Evolutionary conservation across 805 yeast species (phyloP).

Genomic region (Vanderwaltozyma tropicalis): DNA sequence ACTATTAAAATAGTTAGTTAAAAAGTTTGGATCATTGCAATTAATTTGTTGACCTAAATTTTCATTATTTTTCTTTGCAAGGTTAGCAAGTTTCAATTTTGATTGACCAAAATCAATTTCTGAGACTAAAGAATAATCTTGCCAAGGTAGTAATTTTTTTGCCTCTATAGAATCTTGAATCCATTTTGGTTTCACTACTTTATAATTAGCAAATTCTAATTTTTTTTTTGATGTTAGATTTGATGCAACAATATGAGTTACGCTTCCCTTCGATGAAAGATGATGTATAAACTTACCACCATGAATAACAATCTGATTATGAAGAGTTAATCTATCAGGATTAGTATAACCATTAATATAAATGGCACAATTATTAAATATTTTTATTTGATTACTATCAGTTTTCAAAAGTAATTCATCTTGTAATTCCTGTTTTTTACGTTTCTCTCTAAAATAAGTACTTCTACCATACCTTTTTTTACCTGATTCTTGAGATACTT

Average conservation of each 20-base stretch:
- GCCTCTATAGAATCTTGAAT: constrained; percentile 49
- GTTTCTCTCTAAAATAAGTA: constrained; percentile 19
- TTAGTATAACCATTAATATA: constrained; percentile 84
- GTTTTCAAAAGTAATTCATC: constrained; percentile 16
- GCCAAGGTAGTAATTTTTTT: constrained; percentile 53
- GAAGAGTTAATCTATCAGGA: constrained; percentile 69
- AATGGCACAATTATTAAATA: constrained; percentile 56
- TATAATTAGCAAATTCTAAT: constrained; percentile 51
- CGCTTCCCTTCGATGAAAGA: constrained; percentile 58
- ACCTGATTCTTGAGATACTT: constrained; percentile 6
- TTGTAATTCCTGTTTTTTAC: constrained; percentile 15
- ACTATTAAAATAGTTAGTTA: constrained; percentile 59
- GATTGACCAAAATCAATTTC: constrained; percentile 47
- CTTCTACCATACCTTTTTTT: constrained; percentile 8
- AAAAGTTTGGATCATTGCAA: constrained; percentile 69
- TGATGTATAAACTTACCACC: constrained; percentile 74
- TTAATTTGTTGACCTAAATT: constrained; percentile 29
- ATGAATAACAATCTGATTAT: constrained; percentile 56
- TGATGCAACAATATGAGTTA: constrained; percentile 79
- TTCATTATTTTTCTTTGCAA: neutral
- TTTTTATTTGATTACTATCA: constrained; percentile 21
- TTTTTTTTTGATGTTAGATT: constrained; percentile 67
- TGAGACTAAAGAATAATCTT: constrained; percentile 44
- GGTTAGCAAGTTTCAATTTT: constrained; percentile 23
- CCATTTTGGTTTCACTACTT: constrained; percentile 81